Evolutionary conservation across 2,329 filamentous ascomycete genomes (phyloP), one percentile per base, ranked within the genome.

Genomic region (Talaromyces funiculosus): DNA sequence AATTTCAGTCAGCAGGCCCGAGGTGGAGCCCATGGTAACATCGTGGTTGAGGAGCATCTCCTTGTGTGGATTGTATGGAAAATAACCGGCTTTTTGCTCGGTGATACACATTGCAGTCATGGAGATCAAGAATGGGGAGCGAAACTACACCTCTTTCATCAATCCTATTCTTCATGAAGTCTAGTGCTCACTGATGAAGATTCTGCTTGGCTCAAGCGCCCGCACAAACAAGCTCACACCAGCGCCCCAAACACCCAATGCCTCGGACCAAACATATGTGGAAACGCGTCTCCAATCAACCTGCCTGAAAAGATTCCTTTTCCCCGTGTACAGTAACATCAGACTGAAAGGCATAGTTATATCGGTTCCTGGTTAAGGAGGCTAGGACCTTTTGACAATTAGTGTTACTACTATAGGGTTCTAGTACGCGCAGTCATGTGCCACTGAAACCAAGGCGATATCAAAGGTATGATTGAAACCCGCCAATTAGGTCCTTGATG

Each of bases 311-410:
- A 6, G 7, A 2, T 40, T 3, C 31, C 10, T 49, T 57, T 26
- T 3, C 37, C 26, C 57, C 57, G 57, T 53, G 26, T 53, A 59
- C 45, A 18, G 57, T 53, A 45, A 59, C 57, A 59, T 59, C 26
- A 18, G 22, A 18, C 20, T 22, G 26, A 31, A 20, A 35, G n/a
- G 1, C 3, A 53, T 14, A 53, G 5, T n/a, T n/a, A n/a, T n/a
- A 20, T 40, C 56, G 22, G 22, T 38, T 59, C 45, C 43, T 51
- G 9, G 35, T 24, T 16, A 9, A 40, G 33, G 6, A 40, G 24
- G 18, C 31, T 29, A n/a, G 20, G n/a, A 4, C 33, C 16, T 22
- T 37, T 24, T 53, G 4, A 33, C 33, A 24, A 24, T 26, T 42
- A 40, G 24, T 35, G 43, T 35, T 53, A 51, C 42, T 49, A n/a